A percentile compares a stretch with the other conserved stretches of the same genome.
Conservation (phyloP, 257 asterid species). For the Solanum sitiens region DNA sequence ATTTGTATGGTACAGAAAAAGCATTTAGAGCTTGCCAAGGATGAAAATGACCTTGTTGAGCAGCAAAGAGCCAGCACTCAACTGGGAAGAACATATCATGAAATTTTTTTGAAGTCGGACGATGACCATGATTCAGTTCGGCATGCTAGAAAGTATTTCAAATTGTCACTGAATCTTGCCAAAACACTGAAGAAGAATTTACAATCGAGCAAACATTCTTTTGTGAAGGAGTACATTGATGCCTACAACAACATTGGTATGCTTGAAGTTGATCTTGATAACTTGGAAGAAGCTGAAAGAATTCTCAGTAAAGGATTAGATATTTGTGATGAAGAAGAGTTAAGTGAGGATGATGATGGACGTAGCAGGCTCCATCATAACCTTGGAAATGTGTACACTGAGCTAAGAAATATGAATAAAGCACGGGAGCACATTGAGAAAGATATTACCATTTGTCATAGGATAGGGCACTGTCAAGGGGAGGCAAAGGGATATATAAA, state of each 20-base stretch:
- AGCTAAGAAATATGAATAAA: constrained; percentile 64
- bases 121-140: constrained; percentile 64
- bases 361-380: constrained; percentile 97
- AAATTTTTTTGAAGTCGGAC: constrained; percentile 63
- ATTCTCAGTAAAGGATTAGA: constrained; percentile 49
- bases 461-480: constrained; percentile 78
- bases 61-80: constrained; percentile 96
- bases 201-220: constrained; percentile 21
- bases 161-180: constrained; percentile 61
- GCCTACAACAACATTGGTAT: constrained; percentile 91
- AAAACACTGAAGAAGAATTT: constrained; percentile 39
- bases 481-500: constrained; percentile 91
- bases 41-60: constrained; percentile 57
- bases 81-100: constrained; percentile 94
- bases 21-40: constrained; percentile 76
- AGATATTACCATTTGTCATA: constrained; percentile 61
- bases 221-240: constrained; percentile 72
- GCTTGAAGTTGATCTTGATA: constrained; percentile 88
- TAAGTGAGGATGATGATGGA: constrained; percentile 51
- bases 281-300: constrained; percentile 60
- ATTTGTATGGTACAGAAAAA: constrained; percentile 44
- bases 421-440: constrained; percentile 62
- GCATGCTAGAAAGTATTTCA: constrained; percentile 71
- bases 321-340: constrained; percentile 89
- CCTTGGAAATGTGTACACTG: constrained; percentile 76